phyloP scores from a whole-genome alignment of 177 flowering plant genomes.

The Vitis hybrid region DNA sequence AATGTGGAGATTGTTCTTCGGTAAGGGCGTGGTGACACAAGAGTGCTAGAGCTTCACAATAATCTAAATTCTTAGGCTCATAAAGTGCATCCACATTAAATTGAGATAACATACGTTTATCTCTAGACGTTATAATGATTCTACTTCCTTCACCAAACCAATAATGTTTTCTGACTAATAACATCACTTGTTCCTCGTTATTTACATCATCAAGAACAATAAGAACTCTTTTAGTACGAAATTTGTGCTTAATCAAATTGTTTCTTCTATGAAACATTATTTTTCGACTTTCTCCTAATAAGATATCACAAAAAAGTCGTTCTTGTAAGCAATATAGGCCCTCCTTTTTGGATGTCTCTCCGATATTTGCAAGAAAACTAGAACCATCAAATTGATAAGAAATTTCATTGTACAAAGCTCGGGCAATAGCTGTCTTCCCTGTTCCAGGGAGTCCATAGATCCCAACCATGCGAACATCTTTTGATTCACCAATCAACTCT shows the following conservation, averaged over 20 bases:
- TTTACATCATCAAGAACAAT: neutral
- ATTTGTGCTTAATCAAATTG: neutral
- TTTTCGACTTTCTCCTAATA: neutral
- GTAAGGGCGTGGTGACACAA: neutral
- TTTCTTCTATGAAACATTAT: neutral
- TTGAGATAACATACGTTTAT: accelerated
- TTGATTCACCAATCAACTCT: neutral
- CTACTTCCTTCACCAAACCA: neutral
- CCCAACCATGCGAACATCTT: neutral
- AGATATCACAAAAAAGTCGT: neutral
- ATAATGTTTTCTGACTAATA: neutral
- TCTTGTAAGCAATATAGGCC: neutral
- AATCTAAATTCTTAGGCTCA: neutral
- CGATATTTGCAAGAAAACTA: neutral
- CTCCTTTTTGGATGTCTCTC: neutral
- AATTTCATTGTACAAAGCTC: neutral
- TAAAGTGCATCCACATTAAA: accelerated
- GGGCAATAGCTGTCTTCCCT: neutral
- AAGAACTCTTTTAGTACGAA: neutral
- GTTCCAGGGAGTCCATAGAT: accelerated
- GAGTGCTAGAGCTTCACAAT: neutral
- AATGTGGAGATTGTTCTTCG: neutral
- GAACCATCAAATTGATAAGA: neutral
- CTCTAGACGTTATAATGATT: neutral
- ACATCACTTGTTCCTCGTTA: neutral